Conservation (phyloP, 306 rosid species). For the Sicyos baderoa region DNA sequence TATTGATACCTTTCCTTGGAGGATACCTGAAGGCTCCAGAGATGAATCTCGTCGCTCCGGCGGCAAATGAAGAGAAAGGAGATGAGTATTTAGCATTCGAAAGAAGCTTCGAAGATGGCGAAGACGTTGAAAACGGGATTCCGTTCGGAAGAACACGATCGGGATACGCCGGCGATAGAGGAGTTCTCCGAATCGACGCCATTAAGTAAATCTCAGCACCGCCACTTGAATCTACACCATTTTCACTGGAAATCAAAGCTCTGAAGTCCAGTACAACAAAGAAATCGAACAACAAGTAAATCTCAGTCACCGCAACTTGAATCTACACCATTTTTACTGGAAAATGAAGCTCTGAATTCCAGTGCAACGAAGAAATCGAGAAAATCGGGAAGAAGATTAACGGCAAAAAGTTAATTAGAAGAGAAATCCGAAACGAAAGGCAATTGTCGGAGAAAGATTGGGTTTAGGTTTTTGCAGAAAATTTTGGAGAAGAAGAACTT, state of each 20-base stretch:
- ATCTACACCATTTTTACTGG: too few relatives aligned
- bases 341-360: too few relatives aligned
- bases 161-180: slow-evolving; percentile 67
- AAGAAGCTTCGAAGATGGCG: slow-evolving; percentile 56
- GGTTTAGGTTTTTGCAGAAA: slow-evolving; percentile 11
- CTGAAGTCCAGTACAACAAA: background rate
- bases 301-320: too few relatives aligned
- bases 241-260: background rate
- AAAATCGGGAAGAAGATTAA: too few relatives aligned
- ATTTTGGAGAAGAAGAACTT: slow-evolving; percentile 11
- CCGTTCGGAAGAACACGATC: slow-evolving; percentile 60
- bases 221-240: slow-evolving; percentile 20
- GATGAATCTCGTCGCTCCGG: slow-evolving; percentile 32
- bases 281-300: too few relatives aligned
- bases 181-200: slow-evolving; percentile 87
- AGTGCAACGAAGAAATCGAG: too few relatives aligned
- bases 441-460: slow-evolving; percentile 20
- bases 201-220: slow-evolving; percentile 22
- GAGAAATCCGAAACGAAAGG: background rate
- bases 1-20: slow-evolving; percentile 39
- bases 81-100: slow-evolving; percentile 43
- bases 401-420: too few relatives aligned
- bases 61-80: slow-evolving; percentile 31
- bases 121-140: slow-evolving; percentile 35
- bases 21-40: slow-evolving; percentile 36